Percentiles rank a stretch among this genome's conserved stretches.
Conservation (phyloP, 2,329 filamentous ascomycete genomes). For the Ampelomyces quisqualis region DNA sequence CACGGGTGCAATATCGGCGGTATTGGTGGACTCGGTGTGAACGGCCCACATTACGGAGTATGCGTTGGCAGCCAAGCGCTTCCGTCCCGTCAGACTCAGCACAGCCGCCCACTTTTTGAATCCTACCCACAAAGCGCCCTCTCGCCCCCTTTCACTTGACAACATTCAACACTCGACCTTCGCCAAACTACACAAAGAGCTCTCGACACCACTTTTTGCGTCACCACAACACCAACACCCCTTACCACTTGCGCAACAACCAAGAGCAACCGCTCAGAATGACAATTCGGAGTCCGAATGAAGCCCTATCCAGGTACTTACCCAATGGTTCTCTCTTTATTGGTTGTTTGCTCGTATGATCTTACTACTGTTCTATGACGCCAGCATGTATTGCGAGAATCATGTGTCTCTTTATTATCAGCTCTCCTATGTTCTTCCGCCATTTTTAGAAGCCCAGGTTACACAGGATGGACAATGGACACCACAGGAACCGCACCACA, state of each 20-base stretch:
- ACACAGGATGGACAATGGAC: conserved; percentile 23
- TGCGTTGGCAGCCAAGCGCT: conserved; percentile 42
- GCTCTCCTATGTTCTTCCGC: conserved; percentile 29
- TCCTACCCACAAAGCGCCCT: conserved; percentile 27
- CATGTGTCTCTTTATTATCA: conserved; percentile 31
- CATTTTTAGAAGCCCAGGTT: conserved; percentile 35
- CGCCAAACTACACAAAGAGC: conserved; percentile 16
- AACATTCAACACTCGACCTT: conserved; percentile 17
- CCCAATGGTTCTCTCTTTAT: conserved; percentile 40
- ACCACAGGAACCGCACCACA: conserved; percentile 19
- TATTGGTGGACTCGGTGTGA: conserved; percentile 16
- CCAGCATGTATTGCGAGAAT: conserved; percentile 26
- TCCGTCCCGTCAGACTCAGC: conserved; percentile 33
- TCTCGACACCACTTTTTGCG: conserved; percentile 3
- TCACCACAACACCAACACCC: conserved; percentile 1
- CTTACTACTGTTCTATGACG: conserved; percentile 10
- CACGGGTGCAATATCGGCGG: conserved; percentile 15
- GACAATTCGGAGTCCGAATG: conserved; percentile 47
- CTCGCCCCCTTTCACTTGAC: conserved; percentile 28
- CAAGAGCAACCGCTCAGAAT: conserved; percentile 47
- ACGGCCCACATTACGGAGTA: conserved; percentile 39
- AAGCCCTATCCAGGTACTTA: conserved; percentile 48
- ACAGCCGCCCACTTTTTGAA: conserved; percentile 28
- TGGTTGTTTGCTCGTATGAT: conserved; percentile 27
- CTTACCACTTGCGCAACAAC: conserved; percentile 10